Evolutionary conservation across 2,329 filamentous ascomycete species (phyloP).

Genomic region (Mycogone perniciosa): DNA sequence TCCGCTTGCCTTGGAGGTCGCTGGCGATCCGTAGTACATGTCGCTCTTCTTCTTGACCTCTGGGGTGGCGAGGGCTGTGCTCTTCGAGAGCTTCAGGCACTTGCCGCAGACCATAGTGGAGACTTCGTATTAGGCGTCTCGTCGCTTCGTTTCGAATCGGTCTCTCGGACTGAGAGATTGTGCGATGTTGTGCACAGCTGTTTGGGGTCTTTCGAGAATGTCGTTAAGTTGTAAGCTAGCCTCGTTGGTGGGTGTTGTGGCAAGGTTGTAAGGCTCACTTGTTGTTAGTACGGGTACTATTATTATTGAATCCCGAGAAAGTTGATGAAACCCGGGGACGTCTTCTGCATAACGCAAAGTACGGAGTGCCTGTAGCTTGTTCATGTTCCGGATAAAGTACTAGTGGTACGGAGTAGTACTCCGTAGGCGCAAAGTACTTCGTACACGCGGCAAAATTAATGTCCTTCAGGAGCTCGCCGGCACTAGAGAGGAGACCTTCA

Average conservation of each 20-base stretch:
- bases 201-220: not conserved
- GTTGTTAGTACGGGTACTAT: too few species aligned
- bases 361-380: slow-evolving; percentile 1
- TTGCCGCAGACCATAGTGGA: slow-evolving; percentile 55
- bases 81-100: slow-evolving; percentile 55
- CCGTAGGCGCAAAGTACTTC: too few species aligned
- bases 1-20: slow-evolving; percentile 32
- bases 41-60: slow-evolving; percentile 62
- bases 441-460: too few species aligned
- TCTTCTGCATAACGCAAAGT: not conserved
- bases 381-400: not conserved
- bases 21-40: slow-evolving; percentile 57
- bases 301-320: too few species aligned
- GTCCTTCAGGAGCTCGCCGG: too few species aligned
- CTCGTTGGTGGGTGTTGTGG: slow-evolving; percentile 2
- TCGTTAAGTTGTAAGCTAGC: not conserved
- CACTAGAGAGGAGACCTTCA: slow-evolving; percentile 1
- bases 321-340: too few species aligned
- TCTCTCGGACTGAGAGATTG: not conserved
- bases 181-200: not conserved
- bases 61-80: slow-evolving; percentile 54
- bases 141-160: not conserved
- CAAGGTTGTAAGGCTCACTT: not conserved
- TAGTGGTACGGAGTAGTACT: not conserved
- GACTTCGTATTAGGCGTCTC: not conserved